A percentile compares a stretch with the other conserved stretches of the same genome.
These are phyloP conservation scores for Alternaria arbusti DNA, from an alignment of 2,329 filamentous ascomycete genomes.

Conservation along the genomic window DNA sequence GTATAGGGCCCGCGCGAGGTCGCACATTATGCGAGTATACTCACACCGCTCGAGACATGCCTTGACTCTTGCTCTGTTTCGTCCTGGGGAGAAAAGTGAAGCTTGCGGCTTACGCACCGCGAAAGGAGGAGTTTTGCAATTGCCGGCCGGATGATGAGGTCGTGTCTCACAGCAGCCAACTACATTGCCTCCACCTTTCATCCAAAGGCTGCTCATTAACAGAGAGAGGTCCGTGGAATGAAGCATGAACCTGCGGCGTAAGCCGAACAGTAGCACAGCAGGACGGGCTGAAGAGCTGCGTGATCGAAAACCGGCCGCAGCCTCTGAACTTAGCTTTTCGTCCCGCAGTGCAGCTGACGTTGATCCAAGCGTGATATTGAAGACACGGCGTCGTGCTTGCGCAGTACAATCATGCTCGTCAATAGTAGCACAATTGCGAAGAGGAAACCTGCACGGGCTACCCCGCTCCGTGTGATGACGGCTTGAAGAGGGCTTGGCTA, in stretches of 20 bases:
- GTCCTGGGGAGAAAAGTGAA: not conserved
- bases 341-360: slow-evolving; percentile 17
- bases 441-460: slow-evolving; percentile 2
- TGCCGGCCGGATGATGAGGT: not conserved
- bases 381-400: slow-evolving; percentile 9
- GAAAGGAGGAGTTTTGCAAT: not conserved
- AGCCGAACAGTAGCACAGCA: slow-evolving; percentile 3
- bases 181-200: not conserved
- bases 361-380: slow-evolving; percentile 10
- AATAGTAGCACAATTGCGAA: slow-evolving; percentile 12
- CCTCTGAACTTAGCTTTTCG: not conserved
- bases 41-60: slow-evolving; percentile 6
- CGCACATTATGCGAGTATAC: slow-evolving; percentile 5
- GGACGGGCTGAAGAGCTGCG: slow-evolving; percentile 1
- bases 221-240: not conserved
- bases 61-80: not conserved
- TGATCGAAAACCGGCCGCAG: slow-evolving; percentile 6
- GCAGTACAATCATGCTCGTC: slow-evolving; percentile 7
- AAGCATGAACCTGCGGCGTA: not conserved
- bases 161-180: not conserved
- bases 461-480: slow-evolving; percentile 10
- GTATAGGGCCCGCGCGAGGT: slow-evolving; percentile 1
- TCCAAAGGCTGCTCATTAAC: not conserved
- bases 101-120: not conserved
- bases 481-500: not conserved